Evolutionary conservation across 768 basidiomycete genomes (phyloP).

Genomic region (Chlorophyllum brunneum): DNA sequence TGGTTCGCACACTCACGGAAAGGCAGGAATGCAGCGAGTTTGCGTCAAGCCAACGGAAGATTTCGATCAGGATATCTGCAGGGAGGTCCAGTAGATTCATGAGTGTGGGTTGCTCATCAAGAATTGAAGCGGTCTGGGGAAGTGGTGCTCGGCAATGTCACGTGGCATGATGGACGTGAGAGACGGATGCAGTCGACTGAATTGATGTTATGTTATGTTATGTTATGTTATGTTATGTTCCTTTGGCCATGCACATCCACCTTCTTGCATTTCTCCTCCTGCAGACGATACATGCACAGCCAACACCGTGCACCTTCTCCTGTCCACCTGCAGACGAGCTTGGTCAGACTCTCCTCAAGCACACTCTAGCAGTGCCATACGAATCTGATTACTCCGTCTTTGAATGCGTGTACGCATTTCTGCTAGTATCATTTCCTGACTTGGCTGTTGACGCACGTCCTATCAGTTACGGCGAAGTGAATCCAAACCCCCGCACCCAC

Average conservation of each 20-base stretch:
- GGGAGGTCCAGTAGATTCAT: constrained; percentile 9
- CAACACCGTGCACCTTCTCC: neutral
- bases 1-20: neutral
- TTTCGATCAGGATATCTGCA: constrained; percentile 1
- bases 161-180: neutral
- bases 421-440: neutral
- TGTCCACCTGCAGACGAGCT: neutral
- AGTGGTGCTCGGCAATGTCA: neutral
- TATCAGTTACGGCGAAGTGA: constrained; percentile 5
- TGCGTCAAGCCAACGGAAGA: constrained; percentile 1
- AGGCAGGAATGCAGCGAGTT: neutral
- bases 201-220: too few species aligned
- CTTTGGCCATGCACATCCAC: neutral
- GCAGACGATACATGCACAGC: neutral
- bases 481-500: neutral
- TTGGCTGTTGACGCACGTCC: neutral
- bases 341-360: constrained; percentile 1
- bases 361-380: constrained; percentile 4
- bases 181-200: too few species aligned
- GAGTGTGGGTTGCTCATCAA: neutral
- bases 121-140: too few species aligned
- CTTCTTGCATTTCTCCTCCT: neutral
- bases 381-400: constrained; percentile 10
- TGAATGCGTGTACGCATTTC: constrained; percentile 10
- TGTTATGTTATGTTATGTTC: neutral